Percentiles rank a stretch among this genome's conserved stretches.
Conservation (phyloP, 129 eudicot species). For the Flaveria linearis region DNA sequence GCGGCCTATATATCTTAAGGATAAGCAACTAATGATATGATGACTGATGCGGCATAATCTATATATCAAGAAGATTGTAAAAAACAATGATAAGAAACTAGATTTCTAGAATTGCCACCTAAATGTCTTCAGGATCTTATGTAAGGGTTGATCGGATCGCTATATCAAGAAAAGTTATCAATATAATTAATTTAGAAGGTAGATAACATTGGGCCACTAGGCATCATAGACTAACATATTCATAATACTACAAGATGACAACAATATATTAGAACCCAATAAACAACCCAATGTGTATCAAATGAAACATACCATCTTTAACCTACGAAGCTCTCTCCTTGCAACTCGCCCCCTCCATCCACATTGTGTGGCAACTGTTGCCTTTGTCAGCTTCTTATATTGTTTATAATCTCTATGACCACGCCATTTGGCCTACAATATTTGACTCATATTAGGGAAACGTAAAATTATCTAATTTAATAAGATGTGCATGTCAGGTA, state of each 20-base stretch:
- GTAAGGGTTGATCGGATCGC: not conserved
- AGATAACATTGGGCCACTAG: slow-evolving; percentile 2
- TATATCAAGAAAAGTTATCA: not conserved
- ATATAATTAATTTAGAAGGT: not conserved
- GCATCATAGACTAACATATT: slow-evolving; percentile 7
- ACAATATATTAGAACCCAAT: slow-evolving; percentile 8
- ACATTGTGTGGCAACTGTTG: slow-evolving; percentile 73
- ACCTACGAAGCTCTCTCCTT: slow-evolving; percentile 80
- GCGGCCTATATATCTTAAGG: slow-evolving; percentile 60
- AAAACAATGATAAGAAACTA: slow-evolving; percentile 18
- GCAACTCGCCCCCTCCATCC: slow-evolving; percentile 92
- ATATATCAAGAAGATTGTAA: not conserved
- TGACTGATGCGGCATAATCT: slow-evolving; percentile 9
- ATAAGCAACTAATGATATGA: slow-evolving; percentile 17
- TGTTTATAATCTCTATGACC: slow-evolving; percentile 60
- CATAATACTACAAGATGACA: slow-evolving; percentile 2
- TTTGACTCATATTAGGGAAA: slow-evolving; percentile 26
- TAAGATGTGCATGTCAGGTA: slow-evolving; percentile 22
- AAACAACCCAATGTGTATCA: not conserved
- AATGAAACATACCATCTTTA: slow-evolving; percentile 68
- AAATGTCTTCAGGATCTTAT: slow-evolving; percentile 12
- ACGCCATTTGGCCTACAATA: slow-evolving; percentile 82
- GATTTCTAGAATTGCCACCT: slow-evolving; percentile 4
- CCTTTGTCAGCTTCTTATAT: slow-evolving; percentile 66
- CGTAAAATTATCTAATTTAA: slow-evolving; percentile 7